These are phyloP conservation scores for Yamadazyma laniorum DNA, from an alignment of 805 yeast genomes.

Conservation along the genomic window DNA sequence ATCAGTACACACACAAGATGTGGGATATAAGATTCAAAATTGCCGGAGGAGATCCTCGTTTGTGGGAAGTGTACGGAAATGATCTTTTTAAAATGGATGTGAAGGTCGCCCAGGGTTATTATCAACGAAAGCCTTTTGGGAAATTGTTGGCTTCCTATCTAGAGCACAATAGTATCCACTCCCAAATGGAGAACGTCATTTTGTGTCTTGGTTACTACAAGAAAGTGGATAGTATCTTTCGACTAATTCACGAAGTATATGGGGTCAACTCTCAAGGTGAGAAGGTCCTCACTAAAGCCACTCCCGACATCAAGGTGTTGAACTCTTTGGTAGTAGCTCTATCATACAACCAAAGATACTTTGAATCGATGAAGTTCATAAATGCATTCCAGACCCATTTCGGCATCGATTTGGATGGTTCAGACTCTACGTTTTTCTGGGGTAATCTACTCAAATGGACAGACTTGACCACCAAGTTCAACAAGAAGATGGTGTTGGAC, in stretches of 20 bases:
- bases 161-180: slow-evolving; percentile 15
- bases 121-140: not conserved
- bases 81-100: slow-evolving; percentile 14
- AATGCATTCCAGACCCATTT: slow-evolving; percentile 36
- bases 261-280: slow-evolving; percentile 30
- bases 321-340: slow-evolving; percentile 31
- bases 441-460: slow-evolving; percentile 38
- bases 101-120: slow-evolving; percentile 11
- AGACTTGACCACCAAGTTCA: slow-evolving; percentile 31
- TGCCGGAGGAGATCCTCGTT: slow-evolving; percentile 30
- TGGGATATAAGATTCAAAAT: slow-evolving; percentile 37
- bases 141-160: slow-evolving; percentile 5
- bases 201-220: slow-evolving; percentile 31
- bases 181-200: slow-evolving; percentile 28
- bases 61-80: slow-evolving; percentile 26
- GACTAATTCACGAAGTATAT: slow-evolving; percentile 28
- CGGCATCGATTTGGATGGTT: slow-evolving; percentile 17
- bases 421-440: slow-evolving; percentile 30
- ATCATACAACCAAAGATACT: slow-evolving; percentile 31
- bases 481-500: slow-evolving; percentile 25
- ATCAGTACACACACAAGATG: slow-evolving; percentile 28
- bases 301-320: slow-evolving; percentile 23
- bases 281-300: slow-evolving; percentile 5
- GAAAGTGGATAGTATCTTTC: slow-evolving; percentile 19
- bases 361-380: slow-evolving; percentile 32